Base-by-base conservation (phyloP, 495 filamentous ascomycete species). In the Annulohypoxylon bovei region DNA sequence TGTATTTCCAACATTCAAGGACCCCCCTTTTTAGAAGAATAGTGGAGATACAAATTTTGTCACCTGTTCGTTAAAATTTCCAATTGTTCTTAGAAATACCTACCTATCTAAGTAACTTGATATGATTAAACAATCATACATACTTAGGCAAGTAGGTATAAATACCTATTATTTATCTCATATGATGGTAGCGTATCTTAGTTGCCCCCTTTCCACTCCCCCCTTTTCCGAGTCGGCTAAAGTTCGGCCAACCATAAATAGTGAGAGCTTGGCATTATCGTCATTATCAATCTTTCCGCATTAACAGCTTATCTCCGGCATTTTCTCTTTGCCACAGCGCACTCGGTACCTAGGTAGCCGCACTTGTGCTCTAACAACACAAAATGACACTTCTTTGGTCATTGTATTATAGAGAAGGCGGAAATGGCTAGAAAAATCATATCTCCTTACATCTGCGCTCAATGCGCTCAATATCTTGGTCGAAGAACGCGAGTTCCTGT, bases 401-500 rank as follows among this genome's bases (percentile, higher is more conserved):
- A n/a, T 35, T 60, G 3, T 23, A 16, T 18, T 5, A 37, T 27
- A 3, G 32, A 50, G 27, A 67, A 49, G 27, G 54, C 8, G 49
- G 28, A 44, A 47, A 77, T 77, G 75, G 64, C 69, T 71, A 75
- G 57, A 61, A 37, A 44, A 16, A 27, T 52, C 11, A 4, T 32
- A 53, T 44, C 56, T 32, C 55, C 67, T 0, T 75, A 73, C 30
- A 30, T 77, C 44, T 77, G 70, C 62, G 68, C 70, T 33, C 70
- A 62, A 67, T 75, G 70, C 67, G 64, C 75, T 40, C 65, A 44
- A 40, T 32, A 11, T 14, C 27, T 68, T 23, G 30, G 32, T 20
- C 67, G n/a, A 71, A 39, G 7, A n/a, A 9, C 22, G 8, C 67
- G 7, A 27, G 27, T 14, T 44, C 52, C 55, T 27, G 18, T 33